Conservation (phyloP, 352 stramenopile genomes). For the Pythium utonaiense region DNA sequence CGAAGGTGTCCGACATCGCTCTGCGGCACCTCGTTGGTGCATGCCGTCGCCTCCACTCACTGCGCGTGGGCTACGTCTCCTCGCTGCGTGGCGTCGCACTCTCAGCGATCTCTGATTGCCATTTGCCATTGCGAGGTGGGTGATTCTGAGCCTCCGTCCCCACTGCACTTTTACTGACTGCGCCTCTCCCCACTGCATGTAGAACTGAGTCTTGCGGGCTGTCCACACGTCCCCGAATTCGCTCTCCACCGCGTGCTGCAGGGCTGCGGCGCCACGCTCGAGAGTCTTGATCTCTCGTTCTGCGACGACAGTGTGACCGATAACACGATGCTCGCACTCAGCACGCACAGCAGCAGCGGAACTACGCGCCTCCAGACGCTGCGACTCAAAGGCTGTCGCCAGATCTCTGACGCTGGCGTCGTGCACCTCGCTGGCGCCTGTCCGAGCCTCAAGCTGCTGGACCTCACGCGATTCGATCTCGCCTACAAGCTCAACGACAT, state of each 20-base stretch:
- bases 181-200: background rate
- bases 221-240: constrained; percentile 67
- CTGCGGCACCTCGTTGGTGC: constrained; percentile 47
- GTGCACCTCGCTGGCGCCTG: constrained; percentile 71
- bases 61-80: constrained; percentile 58
- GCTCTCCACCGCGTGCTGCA: constrained; percentile 81
- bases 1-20: constrained; percentile 54
- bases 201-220: constrained; percentile 73
- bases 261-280: constrained; percentile 51
- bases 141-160: background rate
- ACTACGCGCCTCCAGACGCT: constrained; percentile 44
- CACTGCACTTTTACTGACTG: background rate
- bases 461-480: constrained; percentile 86
- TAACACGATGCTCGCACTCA: constrained; percentile 66
- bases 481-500: constrained; percentile 92
- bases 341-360: constrained; percentile 40
- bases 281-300: constrained; percentile 75
- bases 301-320: constrained; percentile 77
- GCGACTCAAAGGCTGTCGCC: constrained; percentile 76
- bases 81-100: constrained; percentile 48
- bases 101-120: constrained; percentile 50
- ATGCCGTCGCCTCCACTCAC: constrained; percentile 43
- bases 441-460: constrained; percentile 58
- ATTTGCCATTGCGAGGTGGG: constrained; percentile 47
- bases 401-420: constrained; percentile 85